Percentiles rank a stretch among this genome's conserved stretches.
These are phyloP conservation scores for Viridothelium virens DNA, from an alignment of 495 filamentous ascomycete genomes.

Conservation along the genomic window DNA sequence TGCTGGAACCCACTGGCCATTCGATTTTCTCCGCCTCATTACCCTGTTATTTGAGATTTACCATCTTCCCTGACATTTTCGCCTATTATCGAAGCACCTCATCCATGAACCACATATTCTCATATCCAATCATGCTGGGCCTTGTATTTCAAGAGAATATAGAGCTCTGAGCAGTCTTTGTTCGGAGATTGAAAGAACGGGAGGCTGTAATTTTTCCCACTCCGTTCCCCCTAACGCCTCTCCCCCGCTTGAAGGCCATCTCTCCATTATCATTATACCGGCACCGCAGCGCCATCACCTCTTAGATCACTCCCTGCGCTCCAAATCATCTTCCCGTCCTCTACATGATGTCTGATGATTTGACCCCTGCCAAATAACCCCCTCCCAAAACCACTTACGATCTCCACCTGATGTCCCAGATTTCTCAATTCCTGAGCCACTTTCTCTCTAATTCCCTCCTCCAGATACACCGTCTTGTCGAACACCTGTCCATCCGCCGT, in stretches of 20 bases:
- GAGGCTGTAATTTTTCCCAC: no score
- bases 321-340: slow-evolving; percentile 63
- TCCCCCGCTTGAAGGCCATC: neutral
- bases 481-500: slow-evolving; percentile 37
- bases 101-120: no score
- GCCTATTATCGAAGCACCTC: no score
- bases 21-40: no score
- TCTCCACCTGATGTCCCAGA: slow-evolving; percentile 66
- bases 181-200: no score
- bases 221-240: neutral
- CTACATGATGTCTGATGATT: slow-evolving; percentile 68
- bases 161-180: no score
- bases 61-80: no score
- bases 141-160: no score
- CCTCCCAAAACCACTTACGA: slow-evolving; percentile 59
- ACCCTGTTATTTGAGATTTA: no score
- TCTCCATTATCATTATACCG: slow-evolving; percentile 35
- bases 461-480: slow-evolving; percentile 61
- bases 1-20: no score
- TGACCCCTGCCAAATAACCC: slow-evolving; percentile 83
- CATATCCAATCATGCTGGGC: no score
- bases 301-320: slow-evolving; percentile 81
- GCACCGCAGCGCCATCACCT: slow-evolving; percentile 79
- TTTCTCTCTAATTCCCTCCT: slow-evolving; percentile 71
- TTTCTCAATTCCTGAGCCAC: slow-evolving; percentile 56